Base-by-base conservation (phyloP, 257 asterid species). In the Ocimum tenuiflorum region DNA sequence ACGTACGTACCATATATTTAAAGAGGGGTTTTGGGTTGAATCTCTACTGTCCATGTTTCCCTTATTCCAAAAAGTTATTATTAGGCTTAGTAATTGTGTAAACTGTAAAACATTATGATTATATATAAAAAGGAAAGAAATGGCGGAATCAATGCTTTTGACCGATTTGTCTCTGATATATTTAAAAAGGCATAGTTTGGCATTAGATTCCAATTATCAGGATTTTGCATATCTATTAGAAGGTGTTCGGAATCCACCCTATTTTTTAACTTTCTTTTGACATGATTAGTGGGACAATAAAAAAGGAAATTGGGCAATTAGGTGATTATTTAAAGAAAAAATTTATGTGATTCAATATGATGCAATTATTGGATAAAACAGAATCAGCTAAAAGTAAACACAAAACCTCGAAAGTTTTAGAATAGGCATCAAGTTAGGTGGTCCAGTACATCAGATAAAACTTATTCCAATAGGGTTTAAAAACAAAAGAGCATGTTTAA, bases 401-500 rank as follows among this genome's bases (percentile, higher is more conserved):
- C 9, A 27, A 27, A 27, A 27, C 2, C 31, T 27, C 31, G 31
- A 27, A n/a, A 27, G 31, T 4, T 4, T 27, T 4, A 27, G 31
- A 27, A 27, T 27, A 60, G 56, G 64, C 67, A 45, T 23, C 1
- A 42, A 63, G 67, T 10, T 1, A 27, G 31, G 4, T 4, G 56
- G 55, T 61, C 39, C 48, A 53, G 68, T 36, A 18, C 48, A 64
- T 13, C 23, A 47, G 60, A 49, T 60, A 51, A 70, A 71, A 29
- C 67, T 81, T 85, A 81, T 81, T 83, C n/a, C 38, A 68, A 49
- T 8, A 10, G 48, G 72, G 56, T 47, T 62, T 47, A 61, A 60
- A 65, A 66, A 51, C 13, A 58, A 65, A 73, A 18, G 36, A 46
- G 70, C 79, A 59, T 55, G 81, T 74, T 68, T 56, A 46, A 64